Evolutionary conservation across 371 early-diverging fungal genomes (phyloP).

Genomic region (Ecytonucleospora hepatopenaei): DNA sequence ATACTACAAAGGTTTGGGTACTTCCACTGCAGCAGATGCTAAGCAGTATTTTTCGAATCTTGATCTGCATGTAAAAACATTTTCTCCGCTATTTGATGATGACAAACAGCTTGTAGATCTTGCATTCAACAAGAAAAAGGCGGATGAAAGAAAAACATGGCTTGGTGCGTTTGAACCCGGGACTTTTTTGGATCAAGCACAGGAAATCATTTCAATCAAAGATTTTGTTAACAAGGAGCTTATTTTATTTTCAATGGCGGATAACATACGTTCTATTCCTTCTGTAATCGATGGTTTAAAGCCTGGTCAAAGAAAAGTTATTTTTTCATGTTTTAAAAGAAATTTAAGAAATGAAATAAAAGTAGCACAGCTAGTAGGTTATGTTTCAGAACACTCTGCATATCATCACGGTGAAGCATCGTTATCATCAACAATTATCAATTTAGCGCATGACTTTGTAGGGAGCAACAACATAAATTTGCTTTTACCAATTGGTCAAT

Average conservation of each 20-base stretch:
- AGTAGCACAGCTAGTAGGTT: conserved; percentile 83
- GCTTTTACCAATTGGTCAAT: conserved; percentile 79
- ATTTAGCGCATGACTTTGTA: conserved; percentile 88
- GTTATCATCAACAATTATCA: conserved; percentile 76
- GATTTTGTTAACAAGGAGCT: conserved; percentile 95
- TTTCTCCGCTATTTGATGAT: conserved; percentile 60
- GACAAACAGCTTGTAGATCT: conserved; percentile 77
- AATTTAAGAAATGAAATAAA: conserved; percentile 74
- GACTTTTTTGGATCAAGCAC: conserved; percentile 77
- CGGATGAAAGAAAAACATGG: conserved; percentile 90
- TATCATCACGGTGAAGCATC: conserved; percentile 95
- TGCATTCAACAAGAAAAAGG: conserved; percentile 92
- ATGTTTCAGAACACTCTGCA: conserved; percentile 76
- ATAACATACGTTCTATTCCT: conserved; percentile 90
- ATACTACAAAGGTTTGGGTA: conserved; percentile 98
- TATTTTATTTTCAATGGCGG: conserved; percentile 88
- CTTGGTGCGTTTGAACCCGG: conserved; percentile 71
- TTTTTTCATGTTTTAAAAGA: conserved; percentile 79
- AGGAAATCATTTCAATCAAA: conserved; percentile 65
- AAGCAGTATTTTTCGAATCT: conserved; percentile 79
- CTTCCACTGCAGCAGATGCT: conserved; percentile 75
- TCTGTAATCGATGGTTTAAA: conserved; percentile 92
- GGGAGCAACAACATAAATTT: conserved; percentile 86
- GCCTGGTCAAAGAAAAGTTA: conserved; percentile 92
- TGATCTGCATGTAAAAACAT: conserved; percentile 71